Evolutionary conservation across 352 stramenopile genomes (phyloP).

Genomic region (Phytophthora capsici): DNA sequence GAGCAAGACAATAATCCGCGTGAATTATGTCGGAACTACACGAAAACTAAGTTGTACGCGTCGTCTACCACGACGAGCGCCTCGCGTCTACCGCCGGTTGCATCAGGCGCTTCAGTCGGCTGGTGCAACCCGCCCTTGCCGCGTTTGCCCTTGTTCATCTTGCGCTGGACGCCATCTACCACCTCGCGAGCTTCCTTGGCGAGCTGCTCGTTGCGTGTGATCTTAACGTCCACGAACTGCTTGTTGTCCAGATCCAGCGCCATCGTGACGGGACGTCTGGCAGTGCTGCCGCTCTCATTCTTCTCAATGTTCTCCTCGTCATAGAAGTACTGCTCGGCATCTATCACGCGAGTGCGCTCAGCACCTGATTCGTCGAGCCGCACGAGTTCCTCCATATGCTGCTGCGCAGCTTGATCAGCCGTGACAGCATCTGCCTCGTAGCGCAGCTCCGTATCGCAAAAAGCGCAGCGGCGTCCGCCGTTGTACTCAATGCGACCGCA

Average conservation of each 20-base stretch:
- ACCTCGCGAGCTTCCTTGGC: conserved; percentile 59
- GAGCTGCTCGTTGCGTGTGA: conserved; percentile 63
- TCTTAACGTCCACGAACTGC: conserved; percentile 46
- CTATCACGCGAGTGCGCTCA: conserved; percentile 52
- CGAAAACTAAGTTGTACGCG: conserved; percentile 55
- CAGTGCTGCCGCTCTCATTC: conserved; percentile 8
- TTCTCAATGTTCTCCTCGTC: conserved; percentile 36
- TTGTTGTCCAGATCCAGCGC: conserved; percentile 57
- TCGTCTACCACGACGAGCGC: conserved; percentile 47
- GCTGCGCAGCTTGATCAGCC: conserved; percentile 43
- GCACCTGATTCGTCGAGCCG: conserved; percentile 51
- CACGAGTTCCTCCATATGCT: conserved; percentile 68
- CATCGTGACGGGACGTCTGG: conserved; percentile 42
- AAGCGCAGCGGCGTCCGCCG: conserved; percentile 52
- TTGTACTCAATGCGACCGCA: conserved; percentile 78
- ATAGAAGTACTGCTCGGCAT: conserved; percentile 49
- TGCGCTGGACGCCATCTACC: conserved; percentile 51
- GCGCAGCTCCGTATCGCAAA: conserved; percentile 62
- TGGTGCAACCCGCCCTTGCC: conserved; percentile 13
- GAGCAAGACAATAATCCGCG: not conserved
- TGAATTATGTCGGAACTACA: conserved; percentile 37
- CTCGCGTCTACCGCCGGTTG: conserved; percentile 10
- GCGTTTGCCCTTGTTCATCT: conserved; percentile 45
- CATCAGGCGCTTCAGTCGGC: conserved; percentile 3
- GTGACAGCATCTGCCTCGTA: conserved; percentile 52